Evolutionary conservation across 305 asterid species (phyloP).

Genomic region (Solanum hybrid): DNA sequence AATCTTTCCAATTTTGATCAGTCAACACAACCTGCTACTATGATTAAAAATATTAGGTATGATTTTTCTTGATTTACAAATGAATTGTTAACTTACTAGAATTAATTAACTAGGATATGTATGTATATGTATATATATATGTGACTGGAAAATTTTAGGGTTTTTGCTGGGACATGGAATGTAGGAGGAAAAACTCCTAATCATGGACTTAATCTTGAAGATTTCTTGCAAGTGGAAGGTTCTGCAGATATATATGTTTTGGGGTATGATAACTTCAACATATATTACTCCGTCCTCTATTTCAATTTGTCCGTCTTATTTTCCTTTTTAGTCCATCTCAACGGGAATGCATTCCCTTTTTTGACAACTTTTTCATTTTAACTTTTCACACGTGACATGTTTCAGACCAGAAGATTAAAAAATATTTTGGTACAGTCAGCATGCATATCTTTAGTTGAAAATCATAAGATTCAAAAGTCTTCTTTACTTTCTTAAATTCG

Average conservation of each 20-base stretch:
- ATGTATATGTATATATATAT: background rate
- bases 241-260: constrained; percentile 72
- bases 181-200: constrained; percentile 82
- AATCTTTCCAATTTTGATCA: constrained; percentile 38
- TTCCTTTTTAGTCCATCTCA: background rate
- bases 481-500: no score
- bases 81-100: background rate
- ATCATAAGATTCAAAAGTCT: background rate
- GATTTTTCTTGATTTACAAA: background rate
- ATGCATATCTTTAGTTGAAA: background rate
- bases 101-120: background rate
- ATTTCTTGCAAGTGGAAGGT: constrained; percentile 86
- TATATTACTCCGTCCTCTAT: background rate
- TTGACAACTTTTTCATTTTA: background rate
- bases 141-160: constrained; percentile 28
- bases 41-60: constrained; percentile 58
- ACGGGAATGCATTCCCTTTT: background rate
- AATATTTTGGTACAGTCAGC: background rate
- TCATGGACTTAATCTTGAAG: constrained; percentile 69
- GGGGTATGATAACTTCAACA: constrained; percentile 41
- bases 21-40: constrained; percentile 39
- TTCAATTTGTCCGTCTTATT: background rate
- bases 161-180: constrained; percentile 88
- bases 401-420: background rate
- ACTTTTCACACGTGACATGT: background rate